phyloP scores from a whole-genome alignment of 2,329 filamentous ascomycete species.

The Ophiosphaerella korrae region DNA sequence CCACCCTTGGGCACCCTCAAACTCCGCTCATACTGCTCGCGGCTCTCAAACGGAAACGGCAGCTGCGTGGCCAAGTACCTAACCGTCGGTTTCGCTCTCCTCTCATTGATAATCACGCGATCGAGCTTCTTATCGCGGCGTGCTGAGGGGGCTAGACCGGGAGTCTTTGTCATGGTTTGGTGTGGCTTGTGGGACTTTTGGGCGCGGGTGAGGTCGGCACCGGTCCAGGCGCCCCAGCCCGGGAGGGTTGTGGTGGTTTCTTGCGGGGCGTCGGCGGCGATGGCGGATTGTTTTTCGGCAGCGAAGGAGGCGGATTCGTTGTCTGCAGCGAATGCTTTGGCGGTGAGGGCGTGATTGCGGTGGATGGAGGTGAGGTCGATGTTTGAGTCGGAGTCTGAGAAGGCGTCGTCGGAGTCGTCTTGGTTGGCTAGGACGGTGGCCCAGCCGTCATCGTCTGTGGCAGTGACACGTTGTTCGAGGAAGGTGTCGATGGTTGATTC shows the following conservation, averaged over 20 bases:
- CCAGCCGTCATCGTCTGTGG: constrained; percentile 51
- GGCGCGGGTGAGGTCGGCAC: constrained; percentile 61
- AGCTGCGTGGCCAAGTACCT: constrained; percentile 85
- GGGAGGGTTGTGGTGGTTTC: constrained; percentile 82
- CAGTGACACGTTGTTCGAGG: constrained; percentile 39
- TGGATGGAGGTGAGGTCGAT: constrained; percentile 47
- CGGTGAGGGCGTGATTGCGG: constrained; percentile 70
- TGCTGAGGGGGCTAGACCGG: constrained; percentile 76
- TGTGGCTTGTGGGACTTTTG: constrained; percentile 45
- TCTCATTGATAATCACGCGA: constrained; percentile 91
- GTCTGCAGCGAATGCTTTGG: constrained; percentile 82
- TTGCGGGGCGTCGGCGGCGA: constrained; percentile 81
- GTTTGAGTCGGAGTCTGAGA: constrained; percentile 51
- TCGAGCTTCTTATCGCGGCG: constrained; percentile 83
- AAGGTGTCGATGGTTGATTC: constrained; percentile 31
- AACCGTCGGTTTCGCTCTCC: constrained; percentile 84
- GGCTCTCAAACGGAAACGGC: constrained; percentile 87
- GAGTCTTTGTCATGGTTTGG: constrained; percentile 64
- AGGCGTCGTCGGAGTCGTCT: constrained; percentile 34
- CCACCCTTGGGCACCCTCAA: constrained; percentile 85
- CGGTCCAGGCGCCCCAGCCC: constrained; percentile 93
- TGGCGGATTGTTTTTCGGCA: constrained; percentile 74
- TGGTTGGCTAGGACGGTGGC: constrained; percentile 49
- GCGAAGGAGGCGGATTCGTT: constrained; percentile 83
- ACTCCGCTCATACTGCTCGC: constrained; percentile 87